phyloP scores from a whole-genome alignment of 306 rosid genomes.

The Macrotyloma uniflorum region DNA sequence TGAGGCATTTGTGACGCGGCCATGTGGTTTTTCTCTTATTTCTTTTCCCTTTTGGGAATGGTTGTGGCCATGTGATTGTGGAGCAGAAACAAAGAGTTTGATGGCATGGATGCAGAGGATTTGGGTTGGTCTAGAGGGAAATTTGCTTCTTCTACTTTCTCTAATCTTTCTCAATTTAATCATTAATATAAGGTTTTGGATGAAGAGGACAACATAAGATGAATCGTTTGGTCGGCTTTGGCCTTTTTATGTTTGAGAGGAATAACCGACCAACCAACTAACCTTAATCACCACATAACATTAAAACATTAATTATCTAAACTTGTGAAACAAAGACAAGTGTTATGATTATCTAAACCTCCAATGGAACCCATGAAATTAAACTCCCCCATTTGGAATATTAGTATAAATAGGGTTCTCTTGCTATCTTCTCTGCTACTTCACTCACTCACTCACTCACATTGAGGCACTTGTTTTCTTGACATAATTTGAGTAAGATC shows the following conservation, averaged over 20 bases:
- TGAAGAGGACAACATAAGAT: constrained; percentile 34
- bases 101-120: constrained; percentile 19
- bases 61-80: constrained; percentile 42
- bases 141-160: neutral
- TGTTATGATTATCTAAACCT: constrained; percentile 5
- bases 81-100: constrained; percentile 31
- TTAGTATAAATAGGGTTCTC: constrained; percentile 38
- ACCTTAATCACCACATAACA: constrained; percentile 10
- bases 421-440: constrained; percentile 12
- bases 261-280: neutral
- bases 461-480: constrained; percentile 23
- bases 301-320: neutral
- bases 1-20: constrained; percentile 34
- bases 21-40: constrained; percentile 36
- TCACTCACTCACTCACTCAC: neutral
- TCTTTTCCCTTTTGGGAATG: neutral
- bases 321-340: constrained; percentile 24
- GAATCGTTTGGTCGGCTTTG: constrained; percentile 43
- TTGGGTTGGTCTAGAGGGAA: constrained; percentile 13
- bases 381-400: neutral
- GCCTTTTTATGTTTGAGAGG: constrained; percentile 3
- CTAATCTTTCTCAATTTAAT: neutral
- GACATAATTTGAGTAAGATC: constrained; percentile 7
- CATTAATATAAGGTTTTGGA: neutral
- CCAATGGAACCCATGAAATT: neutral